Evolutionary conservation across 2,329 filamentous ascomycete species (phyloP).

Genomic region (Blastomyces percursus): DNA sequence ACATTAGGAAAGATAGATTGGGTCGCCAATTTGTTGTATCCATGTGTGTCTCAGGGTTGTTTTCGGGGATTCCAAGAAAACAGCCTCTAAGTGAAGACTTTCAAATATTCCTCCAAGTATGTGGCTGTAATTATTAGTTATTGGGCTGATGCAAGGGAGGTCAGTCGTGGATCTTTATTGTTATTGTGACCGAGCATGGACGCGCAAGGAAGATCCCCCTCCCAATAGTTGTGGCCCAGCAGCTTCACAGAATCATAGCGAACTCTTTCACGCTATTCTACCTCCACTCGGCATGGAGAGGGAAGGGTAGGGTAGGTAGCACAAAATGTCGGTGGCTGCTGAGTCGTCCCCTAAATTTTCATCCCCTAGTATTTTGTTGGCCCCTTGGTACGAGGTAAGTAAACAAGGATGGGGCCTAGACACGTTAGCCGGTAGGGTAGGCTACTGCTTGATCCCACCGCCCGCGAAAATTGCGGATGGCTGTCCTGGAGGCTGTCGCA

Average conservation of each 20-base stretch:
- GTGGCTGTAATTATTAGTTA: background rate
- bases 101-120: background rate
- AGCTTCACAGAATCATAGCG: background rate
- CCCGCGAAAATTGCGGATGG: conserved; percentile 5
- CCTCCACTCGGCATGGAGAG: background rate
- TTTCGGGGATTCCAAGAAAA: too few relatives aligned
- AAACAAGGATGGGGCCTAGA: conserved; percentile 3
- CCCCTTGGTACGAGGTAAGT: background rate
- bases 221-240: background rate
- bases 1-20: too few relatives aligned
- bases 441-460: conserved; percentile 5
- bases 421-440: conserved; percentile 6
- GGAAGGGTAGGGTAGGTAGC: background rate
- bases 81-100: too few relatives aligned
- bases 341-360: background rate
- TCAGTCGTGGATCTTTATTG: background rate
- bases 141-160: background rate
- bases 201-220: background rate
- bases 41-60: too few relatives aligned
- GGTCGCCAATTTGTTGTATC: too few relatives aligned
- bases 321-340: conserved; percentile 1
- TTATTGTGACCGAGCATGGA: background rate
- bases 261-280: background rate
- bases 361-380: conserved; percentile 1
- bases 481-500: conserved; percentile 4